phyloP scores from a whole-genome alignment of 805 yeast species.

The Debaryomyces tyrocola region DNA sequence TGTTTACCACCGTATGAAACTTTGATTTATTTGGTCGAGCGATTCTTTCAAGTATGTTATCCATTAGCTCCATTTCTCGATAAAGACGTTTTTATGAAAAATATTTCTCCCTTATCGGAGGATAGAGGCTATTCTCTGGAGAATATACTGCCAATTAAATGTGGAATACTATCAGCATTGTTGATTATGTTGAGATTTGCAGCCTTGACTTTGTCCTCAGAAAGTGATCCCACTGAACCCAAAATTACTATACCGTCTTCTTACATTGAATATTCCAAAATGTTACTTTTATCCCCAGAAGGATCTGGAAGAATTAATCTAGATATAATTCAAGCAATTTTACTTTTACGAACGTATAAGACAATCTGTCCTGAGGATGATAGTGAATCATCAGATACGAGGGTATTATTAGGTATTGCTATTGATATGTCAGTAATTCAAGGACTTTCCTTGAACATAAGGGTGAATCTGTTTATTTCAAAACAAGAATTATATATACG shows the following conservation, averaged over 20 bases:
- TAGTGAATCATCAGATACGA: constrained; percentile 2
- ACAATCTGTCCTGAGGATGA: constrained; percentile 10
- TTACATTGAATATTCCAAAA: background rate
- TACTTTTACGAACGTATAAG: constrained; percentile 5
- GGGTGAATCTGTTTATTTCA: background rate
- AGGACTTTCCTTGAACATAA: constrained; percentile 6
- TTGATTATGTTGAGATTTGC: constrained; percentile 42
- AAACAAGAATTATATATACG: constrained; percentile 2
- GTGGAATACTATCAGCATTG: too few species aligned
- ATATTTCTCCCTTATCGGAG: too few species aligned
- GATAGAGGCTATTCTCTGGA: too few species aligned
- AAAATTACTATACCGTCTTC: background rate
- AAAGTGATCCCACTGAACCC: background rate
- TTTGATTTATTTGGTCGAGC: too few species aligned
- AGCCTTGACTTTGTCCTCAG: constrained; percentile 37
- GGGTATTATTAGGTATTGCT: constrained; percentile 2
- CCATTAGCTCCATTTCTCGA: too few species aligned
- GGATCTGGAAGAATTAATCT: background rate
- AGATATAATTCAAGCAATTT: constrained; percentile 5
- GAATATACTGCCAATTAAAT: too few species aligned
- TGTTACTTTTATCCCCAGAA: background rate
- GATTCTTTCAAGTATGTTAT: too few species aligned
- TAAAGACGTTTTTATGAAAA: too few species aligned
- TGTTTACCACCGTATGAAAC: too few species aligned
- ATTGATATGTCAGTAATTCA: constrained; percentile 6